phyloP scores from a whole-genome alignment of 257 asterid species.

The Nicotiana attenuata region DNA sequence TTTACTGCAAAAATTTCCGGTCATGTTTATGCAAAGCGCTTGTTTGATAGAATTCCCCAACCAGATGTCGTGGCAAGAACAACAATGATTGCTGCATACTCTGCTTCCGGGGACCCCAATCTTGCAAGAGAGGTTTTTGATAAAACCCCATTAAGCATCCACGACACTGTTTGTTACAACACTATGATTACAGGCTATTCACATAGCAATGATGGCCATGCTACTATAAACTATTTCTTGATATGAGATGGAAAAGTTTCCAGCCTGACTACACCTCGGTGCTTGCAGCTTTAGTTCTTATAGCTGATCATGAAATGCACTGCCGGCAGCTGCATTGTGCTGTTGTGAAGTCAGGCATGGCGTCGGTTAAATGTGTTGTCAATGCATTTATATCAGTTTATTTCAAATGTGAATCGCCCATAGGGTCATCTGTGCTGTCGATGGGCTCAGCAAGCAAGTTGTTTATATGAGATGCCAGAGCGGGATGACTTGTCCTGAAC shows the following conservation, averaged over 20 bases:
- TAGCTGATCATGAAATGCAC: conserved; percentile 49
- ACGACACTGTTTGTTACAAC: conserved; percentile 48
- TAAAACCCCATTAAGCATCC: conserved; percentile 34
- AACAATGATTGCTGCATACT: conserved; percentile 54
- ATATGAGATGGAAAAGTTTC: conserved; percentile 38
- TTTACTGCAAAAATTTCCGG: conserved; percentile 41
- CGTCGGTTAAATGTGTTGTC: conserved; percentile 40
- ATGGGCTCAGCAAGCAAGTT: conserved; percentile 49
- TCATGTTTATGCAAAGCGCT: conserved; percentile 35
- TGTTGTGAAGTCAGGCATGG: conserved; percentile 50
- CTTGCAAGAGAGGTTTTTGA: conserved; percentile 42
- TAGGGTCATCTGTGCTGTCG: conserved; percentile 30
- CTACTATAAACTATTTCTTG: conserved; percentile 45
- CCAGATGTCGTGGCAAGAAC: conserved; percentile 66
- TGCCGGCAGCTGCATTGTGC: conserved; percentile 61
- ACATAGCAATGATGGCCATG: conserved; percentile 51
- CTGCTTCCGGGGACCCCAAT: conserved; percentile 38
- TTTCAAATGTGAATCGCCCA: conserved; percentile 62
- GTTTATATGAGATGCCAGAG: conserved; percentile 41
- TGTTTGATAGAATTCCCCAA: conserved; percentile 61
- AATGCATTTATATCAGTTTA: conserved; percentile 57
- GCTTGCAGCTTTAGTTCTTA: conserved; percentile 44
- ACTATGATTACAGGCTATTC: conserved; percentile 61
- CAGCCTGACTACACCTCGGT: conserved; percentile 50
- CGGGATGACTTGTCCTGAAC: conserved; percentile 67